Base-by-base conservation (phyloP, 2,329 filamentous ascomycete genomes). In the Penicillium sp. region DNA sequence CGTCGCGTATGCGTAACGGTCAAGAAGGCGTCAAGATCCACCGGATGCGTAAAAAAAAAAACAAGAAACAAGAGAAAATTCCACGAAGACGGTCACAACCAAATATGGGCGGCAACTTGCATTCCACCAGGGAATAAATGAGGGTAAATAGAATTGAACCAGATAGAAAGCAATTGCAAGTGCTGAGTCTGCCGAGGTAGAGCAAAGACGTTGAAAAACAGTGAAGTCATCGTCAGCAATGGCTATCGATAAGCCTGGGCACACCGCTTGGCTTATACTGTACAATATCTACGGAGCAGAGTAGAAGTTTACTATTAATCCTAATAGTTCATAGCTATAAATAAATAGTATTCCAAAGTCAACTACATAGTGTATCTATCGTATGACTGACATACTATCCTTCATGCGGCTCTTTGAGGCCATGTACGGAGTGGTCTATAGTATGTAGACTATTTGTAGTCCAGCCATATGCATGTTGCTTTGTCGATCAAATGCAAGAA, bases 21-120 rank as follows among this genome's bases (percentile, higher is more conserved):
- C 29, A 36, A 41, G 38, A 21, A 27, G 51, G 16, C 16, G 43
- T 29, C 11, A 25, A 45, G 19, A 40, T 47, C 19, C 40, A 45
- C 53, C 54, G 54, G 54, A 57, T 47, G 49, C 54, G 58, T 55
- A 53, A 54, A 60, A 34, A 34, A 33, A 34, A 27, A 27, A 2
- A 8, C 2, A 27, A 7, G 7, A 54, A 43, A 34, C 40, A 3
- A 15, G 9, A 25, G 36, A 50, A 33, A 43, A 44, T n/a, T 13
- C 39, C 44, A 39, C n/a, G 25, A 31, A 41, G 38, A 38, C 31
- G 23, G 31, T 54, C 44, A 45, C 55, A 39, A 23, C 6, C 19
- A 50, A n/a, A 25, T 11, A 29, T 19, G 25, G 23, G 13, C 10
- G 33, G 6, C 10, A 40, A 31, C 11, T 33, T 44, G 44, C 44